These are phyloP conservation scores for Mycena albidolilacea DNA, from an alignment of 768 basidiomycete species.

Conservation along the genomic window DNA sequence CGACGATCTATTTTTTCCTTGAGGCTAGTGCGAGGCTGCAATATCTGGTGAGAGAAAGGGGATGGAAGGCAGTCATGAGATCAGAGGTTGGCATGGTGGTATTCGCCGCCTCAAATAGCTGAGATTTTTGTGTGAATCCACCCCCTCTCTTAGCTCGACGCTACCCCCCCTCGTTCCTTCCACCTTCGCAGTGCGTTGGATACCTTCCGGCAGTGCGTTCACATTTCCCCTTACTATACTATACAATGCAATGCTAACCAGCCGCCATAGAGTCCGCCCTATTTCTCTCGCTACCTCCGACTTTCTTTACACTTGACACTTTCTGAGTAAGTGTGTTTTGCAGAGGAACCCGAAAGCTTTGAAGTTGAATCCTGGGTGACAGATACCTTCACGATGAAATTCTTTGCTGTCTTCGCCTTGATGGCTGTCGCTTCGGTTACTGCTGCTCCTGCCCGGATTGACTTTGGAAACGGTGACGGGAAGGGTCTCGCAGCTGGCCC, in stretches of 20 bases:
- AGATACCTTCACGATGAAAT: conserved; percentile 37
- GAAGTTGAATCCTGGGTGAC: not conserved
- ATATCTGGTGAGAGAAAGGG: not conserved
- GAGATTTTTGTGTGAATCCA: not conserved
- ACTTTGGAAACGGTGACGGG: not conserved
- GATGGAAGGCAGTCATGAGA: not conserved
- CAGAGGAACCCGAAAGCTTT: not conserved
- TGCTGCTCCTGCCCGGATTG: conserved; percentile 16
- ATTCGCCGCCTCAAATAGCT: conserved; percentile 22
- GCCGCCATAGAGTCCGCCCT: conserved; percentile 1
- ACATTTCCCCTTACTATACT: not conserved
- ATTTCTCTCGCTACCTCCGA: conserved; percentile 26
- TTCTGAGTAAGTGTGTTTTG: conserved; percentile 20
- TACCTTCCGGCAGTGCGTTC: conserved; percentile 23
- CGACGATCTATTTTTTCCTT: not conserved
- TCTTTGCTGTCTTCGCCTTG: conserved; percentile 32
- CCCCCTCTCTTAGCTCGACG: conserved; percentile 30
- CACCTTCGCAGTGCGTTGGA: conserved; percentile 39
- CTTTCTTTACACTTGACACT: conserved; percentile 30
- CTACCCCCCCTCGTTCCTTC: conserved; percentile 30
- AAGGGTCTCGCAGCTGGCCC: too few species aligned
- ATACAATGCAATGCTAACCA: not conserved
- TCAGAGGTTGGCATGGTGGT: conserved; percentile 27
- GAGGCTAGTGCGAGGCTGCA: not conserved
- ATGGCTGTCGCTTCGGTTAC: conserved; percentile 31